Evolutionary conservation across 2,329 filamentous ascomycete genomes (phyloP), one percentile per base, ranked within the genome.

Genomic region (Monosporascus sp.): DNA sequence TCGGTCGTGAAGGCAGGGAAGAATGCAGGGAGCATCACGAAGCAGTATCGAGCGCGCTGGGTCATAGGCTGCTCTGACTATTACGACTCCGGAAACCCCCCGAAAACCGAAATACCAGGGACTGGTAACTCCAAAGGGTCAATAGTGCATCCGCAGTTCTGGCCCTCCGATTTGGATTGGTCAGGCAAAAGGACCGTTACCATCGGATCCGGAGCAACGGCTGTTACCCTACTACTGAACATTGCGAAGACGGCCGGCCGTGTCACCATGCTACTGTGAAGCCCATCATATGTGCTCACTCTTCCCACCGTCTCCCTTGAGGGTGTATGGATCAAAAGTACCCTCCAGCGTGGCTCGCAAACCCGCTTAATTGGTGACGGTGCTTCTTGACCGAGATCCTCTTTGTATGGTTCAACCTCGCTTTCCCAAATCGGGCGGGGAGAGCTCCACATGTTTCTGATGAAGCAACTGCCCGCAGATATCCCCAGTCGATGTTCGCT

Each of bases 181-280:
- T 70, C 75, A 6, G 75, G 76, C 66, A 90, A 91, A 69, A 81
- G 82, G 45, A 76, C 93, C 22, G 79, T 90, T 44, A 76, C 93
- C 54, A 82, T 94, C 57, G 90, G 90, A 17, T 87, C 82, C 17
- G 91, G 91, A 7, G 90, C 90, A 2, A 95, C 91, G 0, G 87
- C 90, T 7, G 73, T 93, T 48, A 94, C 90, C 0, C 76, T 96
- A 1, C 68, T 95, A 3, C 91, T 90, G 0, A 81, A 78, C 47
- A 71, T 95, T 46, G 82, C 84, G 1, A 73, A 87, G 44, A 81
- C 79, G 40, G 88, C 87, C 5, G 72, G 71, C 5, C 79, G 81
- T 16, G 84, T 91, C 27, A 93, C 88, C 1, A 90, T 93, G 82
- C 78, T 95, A 3, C 90, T 95, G 71, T 83, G 91, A 53, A 90